A percentile compares a stretch with the other conserved stretches of the same genome.
phyloP scores from a whole-genome alignment of 257 asterid genomes.

The Solanum pimpinellifolium region DNA sequence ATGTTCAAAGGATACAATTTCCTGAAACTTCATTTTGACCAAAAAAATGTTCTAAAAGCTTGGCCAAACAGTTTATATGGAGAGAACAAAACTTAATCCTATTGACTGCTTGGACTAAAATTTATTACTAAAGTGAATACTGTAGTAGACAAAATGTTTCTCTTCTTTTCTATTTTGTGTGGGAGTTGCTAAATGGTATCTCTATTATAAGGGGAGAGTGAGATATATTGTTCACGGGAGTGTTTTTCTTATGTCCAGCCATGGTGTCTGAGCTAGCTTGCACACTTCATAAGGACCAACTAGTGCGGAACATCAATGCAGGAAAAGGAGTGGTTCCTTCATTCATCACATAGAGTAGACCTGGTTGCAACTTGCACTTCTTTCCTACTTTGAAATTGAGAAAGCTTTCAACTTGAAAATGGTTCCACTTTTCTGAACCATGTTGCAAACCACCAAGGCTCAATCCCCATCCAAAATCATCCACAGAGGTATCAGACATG shows the following conservation, averaged over 20 bases:
- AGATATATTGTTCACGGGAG: not conserved
- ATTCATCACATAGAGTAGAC: slow-evolving; percentile 42
- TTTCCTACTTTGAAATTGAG: slow-evolving; percentile 46
- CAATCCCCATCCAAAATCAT: slow-evolving; percentile 79
- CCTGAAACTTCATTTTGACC: not conserved
- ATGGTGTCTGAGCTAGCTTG: not conserved
- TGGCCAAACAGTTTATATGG: not conserved
- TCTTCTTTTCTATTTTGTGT: not conserved
- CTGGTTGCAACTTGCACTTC: slow-evolving; percentile 59
- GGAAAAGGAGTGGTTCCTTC: slow-evolving; percentile 47
- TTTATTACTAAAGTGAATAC: not conserved
- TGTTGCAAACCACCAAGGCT: slow-evolving; percentile 52
- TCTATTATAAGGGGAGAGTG: not conserved
- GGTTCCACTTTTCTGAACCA: slow-evolving; percentile 36
- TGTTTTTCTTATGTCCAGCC: not conserved
- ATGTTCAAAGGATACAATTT: not conserved
- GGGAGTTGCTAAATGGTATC: not conserved
- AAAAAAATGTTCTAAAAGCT: not conserved
- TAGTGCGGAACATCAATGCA: slow-evolving; percentile 48
- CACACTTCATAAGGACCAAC: slow-evolving; percentile 4
- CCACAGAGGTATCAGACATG: slow-evolving; percentile 60
- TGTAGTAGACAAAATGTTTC: not conserved
- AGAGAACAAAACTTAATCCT: not conserved
- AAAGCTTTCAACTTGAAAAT: slow-evolving; percentile 62
- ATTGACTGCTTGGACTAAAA: not conserved